phyloP scores from a whole-genome alignment of 371 early-diverging fungal species.

The Zopfochytrium polystomum region DNA sequence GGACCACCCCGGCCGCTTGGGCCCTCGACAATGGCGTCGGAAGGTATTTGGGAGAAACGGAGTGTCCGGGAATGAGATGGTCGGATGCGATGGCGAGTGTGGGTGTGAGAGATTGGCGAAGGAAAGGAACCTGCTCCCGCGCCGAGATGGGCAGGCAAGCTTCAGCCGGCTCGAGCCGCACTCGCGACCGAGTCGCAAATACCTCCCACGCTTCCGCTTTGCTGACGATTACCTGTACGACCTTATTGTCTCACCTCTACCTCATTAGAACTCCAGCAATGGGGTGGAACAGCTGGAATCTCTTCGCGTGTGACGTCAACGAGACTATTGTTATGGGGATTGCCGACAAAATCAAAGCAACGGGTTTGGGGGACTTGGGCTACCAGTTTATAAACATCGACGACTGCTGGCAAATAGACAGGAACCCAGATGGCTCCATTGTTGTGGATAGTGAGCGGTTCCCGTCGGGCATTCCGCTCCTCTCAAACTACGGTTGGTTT shows the following conservation, averaged over 20 bases:
- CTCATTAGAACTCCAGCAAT: conserved; percentile 26
- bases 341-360: conserved; percentile 33
- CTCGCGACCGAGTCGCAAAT: too few species aligned
- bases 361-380: conserved; percentile 26
- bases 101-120: too few species aligned
- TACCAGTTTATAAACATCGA: conserved; percentile 46
- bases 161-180: too few species aligned
- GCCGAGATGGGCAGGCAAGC: too few species aligned
- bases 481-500: conserved; percentile 38
- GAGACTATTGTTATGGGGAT: conserved; percentile 32
- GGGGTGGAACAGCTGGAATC: conserved; percentile 48
- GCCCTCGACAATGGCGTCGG: conserved; percentile 20
- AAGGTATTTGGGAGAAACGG: too few species aligned
- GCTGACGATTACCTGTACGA: too few species aligned
- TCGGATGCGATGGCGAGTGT: too few species aligned
- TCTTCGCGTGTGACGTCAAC: conserved; percentile 40
- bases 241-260: too few species aligned
- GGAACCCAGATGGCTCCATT: conserved; percentile 39
- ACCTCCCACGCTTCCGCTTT: too few species aligned
- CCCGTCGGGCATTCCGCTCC: conserved; percentile 40
- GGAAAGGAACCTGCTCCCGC: too few species aligned
- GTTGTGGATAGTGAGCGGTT: conserved; percentile 37
- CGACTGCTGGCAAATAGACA: conserved; percentile 46
- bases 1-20: not conserved
- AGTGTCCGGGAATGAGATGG: too few species aligned